Conservation (phyloP, 768 basidiomycete species). For the Suillus decipiens region DNA sequence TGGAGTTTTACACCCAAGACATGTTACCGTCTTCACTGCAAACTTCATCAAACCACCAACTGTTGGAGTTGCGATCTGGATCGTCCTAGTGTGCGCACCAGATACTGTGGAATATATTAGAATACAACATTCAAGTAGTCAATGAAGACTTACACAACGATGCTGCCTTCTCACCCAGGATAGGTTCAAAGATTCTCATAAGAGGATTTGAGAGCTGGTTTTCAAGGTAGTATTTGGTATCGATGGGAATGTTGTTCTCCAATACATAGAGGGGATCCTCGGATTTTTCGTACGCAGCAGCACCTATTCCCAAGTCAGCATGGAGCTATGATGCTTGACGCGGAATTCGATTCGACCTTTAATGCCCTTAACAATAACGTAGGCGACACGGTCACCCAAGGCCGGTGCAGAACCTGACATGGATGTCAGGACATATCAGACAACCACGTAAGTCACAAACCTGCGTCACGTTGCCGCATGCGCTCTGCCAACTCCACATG, state of each 20-base stretch:
- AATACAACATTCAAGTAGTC: constrained; percentile 10
- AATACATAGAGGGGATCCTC: constrained; percentile 97
- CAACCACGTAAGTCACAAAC: constrained; percentile 34
- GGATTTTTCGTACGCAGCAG: constrained; percentile 97
- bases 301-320: constrained; percentile 51
- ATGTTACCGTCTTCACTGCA: constrained; percentile 93
- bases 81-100: constrained; percentile 94
- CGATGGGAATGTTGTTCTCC: constrained; percentile 97
- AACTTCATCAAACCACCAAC: constrained; percentile 99
- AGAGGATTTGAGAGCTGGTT: constrained; percentile 97
- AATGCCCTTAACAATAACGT: constrained; percentile 96
- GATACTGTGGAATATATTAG: constrained; percentile 58
- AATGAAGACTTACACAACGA: constrained; percentile 63
- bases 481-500: constrained; percentile 94
- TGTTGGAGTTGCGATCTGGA: constrained; percentile 95
- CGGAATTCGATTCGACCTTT: constrained; percentile 59
- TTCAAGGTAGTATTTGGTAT: constrained; percentile 97
- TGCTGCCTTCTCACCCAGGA: constrained; percentile 88
- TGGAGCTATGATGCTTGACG: not conserved
- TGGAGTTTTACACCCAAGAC: constrained; percentile 93
- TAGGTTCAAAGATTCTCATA: constrained; percentile 97
- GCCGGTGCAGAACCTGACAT: constrained; percentile 86
- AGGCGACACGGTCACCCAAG: constrained; percentile 98
- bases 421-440: not conserved
- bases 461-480: constrained; percentile 96